These are phyloP conservation scores for Castanea mollissima DNA, from an alignment of 306 rosid genomes.

Conservation along the genomic window DNA sequence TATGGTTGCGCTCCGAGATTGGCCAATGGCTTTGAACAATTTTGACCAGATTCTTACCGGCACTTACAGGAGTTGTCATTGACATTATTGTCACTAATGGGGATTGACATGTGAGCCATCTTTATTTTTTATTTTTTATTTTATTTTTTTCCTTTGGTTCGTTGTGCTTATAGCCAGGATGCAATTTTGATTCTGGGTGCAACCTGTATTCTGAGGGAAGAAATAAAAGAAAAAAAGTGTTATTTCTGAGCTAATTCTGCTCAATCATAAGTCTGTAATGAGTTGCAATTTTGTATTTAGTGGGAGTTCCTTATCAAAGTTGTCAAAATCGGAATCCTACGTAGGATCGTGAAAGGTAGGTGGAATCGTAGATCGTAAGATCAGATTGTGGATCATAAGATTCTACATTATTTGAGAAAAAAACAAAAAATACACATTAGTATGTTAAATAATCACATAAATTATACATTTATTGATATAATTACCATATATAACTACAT, in stretches of 20 bases:
- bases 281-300: background rate
- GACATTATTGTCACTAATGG: background rate
- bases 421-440: too few relatives aligned
- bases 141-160: constrained; percentile 33
- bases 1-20: constrained; percentile 5
- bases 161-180: constrained; percentile 36
- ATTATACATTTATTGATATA: too few relatives aligned
- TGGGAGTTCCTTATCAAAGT: too few relatives aligned
- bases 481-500: too few relatives aligned
- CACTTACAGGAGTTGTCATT: background rate
- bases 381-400: too few relatives aligned
- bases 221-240: background rate
- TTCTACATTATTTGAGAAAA: too few relatives aligned
- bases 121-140: background rate
- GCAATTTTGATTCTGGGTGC: constrained; percentile 35
- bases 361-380: too few relatives aligned
- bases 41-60: constrained; percentile 48
- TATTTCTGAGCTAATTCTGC: background rate
- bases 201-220: constrained; percentile 25
- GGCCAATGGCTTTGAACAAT: constrained; percentile 46
- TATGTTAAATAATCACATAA: too few relatives aligned
- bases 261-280: background rate
- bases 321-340: too few relatives aligned
- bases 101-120: constrained; percentile 27
- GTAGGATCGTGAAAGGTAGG: too few relatives aligned